phyloP scores from a whole-genome alignment of 1,284 basidiomycete species.

The Moesziomyces globuligerus region DNA sequence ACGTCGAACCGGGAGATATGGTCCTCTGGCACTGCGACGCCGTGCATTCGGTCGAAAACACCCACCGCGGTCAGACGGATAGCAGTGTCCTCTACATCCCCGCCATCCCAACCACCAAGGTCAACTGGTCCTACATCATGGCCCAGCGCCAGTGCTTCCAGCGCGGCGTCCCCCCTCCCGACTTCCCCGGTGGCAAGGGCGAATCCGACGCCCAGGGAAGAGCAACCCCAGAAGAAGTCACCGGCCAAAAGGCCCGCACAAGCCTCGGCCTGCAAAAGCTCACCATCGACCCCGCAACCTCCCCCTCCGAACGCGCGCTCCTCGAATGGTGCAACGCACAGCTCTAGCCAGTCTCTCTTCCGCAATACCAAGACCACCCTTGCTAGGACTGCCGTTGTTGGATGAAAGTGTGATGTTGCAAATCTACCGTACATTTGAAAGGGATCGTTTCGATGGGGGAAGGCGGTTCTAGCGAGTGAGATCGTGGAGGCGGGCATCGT shows the following conservation, averaged over 20 bases:
- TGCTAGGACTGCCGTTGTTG: too few species aligned
- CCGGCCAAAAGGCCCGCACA: slow-evolving; percentile 4
- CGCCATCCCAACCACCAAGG: slow-evolving; percentile 76
- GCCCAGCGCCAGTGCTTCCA: slow-evolving; percentile 74
- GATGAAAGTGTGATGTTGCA: neutral
- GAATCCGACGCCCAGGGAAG: slow-evolving; percentile 74
- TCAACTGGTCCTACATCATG: slow-evolving; percentile 76
- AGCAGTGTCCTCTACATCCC: slow-evolving; percentile 84
- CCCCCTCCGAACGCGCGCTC: slow-evolving; percentile 14
- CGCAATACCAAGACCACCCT: too few species aligned
- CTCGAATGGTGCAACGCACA: slow-evolving; percentile 44
- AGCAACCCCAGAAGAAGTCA: slow-evolving; percentile 63
- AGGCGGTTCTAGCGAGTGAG: slow-evolving; percentile 11
- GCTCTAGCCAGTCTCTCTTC: slow-evolving; percentile 10
- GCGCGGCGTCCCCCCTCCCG: slow-evolving; percentile 74
- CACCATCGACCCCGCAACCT: neutral
- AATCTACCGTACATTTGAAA: neutral
- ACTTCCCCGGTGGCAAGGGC: slow-evolving; percentile 80
- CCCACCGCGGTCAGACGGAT: slow-evolving; percentile 74
- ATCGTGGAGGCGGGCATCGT: slow-evolving; percentile 34
- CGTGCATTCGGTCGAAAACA: slow-evolving; percentile 78
- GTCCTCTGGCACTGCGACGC: slow-evolving; percentile 84
- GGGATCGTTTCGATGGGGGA: neutral
- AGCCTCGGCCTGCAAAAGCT: slow-evolving; percentile 32
- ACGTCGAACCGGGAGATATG: slow-evolving; percentile 78